Base-by-base conservation (phyloP, 2,329 filamentous ascomycete genomes). In the Hirsutella rhossiliensis region DNA sequence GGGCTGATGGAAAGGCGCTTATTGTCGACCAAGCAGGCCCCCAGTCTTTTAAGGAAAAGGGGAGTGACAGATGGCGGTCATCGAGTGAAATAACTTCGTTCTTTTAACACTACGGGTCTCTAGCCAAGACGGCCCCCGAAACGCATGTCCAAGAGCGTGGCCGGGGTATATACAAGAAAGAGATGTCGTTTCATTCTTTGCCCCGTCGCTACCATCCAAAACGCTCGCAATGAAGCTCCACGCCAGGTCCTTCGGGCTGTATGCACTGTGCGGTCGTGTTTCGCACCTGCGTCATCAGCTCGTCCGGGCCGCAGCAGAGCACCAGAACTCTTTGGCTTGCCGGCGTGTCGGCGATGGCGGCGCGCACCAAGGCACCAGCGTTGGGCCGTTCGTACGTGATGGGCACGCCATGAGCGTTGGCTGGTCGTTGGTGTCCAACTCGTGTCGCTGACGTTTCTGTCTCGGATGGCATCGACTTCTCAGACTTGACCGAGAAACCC, bases 191-290 rank as follows among this genome's bases (percentile, higher is more conserved):
- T n/a, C 2, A 12, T 23, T n/a, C n/a, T n/a, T n/a, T n/a, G n/a
- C n/a, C n/a, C n/a, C 3, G 18, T 13, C 23, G 20, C 55, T 48
- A 68, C 65, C 66, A 69, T 5, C 61, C 66, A 54, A 72, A 72
- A 38, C 66, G 58, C 55, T 73, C 71, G 43, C 65, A 67, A 55
- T 73, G 69, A 13, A 73, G 55, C 49, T 71, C 69, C 4, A 74
- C 55, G 23, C 63, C 62, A 2, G 69, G 66, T 1, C 69, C 68
- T 8, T 61, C 57, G 0, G 54, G 42, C 19, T 54, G 58, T 40
- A 73, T 70, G 43, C 56, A 61, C 12, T 51, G 51, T 2, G 66
- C 65, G 0, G 64, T 58, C 2, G 64, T 62, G 42, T 67, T 62
- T 23, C 69, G 64, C 31, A 71, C 62, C 20, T 58, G 50, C 19